These are phyloP conservation scores for Pyronema omphalodes DNA, from an alignment of 495 filamentous ascomycete species.

Conservation along the genomic window DNA sequence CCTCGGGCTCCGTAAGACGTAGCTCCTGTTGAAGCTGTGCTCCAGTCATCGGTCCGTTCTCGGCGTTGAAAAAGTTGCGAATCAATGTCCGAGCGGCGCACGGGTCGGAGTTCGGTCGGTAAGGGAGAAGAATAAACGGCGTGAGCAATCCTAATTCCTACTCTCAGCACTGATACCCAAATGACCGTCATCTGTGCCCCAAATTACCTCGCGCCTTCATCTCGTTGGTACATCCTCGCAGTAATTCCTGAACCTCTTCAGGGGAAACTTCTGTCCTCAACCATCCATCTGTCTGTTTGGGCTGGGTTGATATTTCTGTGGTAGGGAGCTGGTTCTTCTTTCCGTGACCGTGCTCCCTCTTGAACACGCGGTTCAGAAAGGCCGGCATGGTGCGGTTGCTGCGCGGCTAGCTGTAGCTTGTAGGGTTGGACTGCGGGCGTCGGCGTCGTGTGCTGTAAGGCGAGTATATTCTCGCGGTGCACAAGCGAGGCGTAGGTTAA, in stretches of 20 bases:
- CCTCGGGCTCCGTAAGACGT: constrained; percentile 86
- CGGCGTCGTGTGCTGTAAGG: neutral
- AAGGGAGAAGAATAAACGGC: constrained; percentile 89
- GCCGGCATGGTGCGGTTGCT: constrained; percentile 15
- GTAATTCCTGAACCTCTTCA: constrained; percentile 75
- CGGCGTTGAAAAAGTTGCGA: constrained; percentile 68
- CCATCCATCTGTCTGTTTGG: constrained; percentile 59
- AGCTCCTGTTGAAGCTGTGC: constrained; percentile 66
- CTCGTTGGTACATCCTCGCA: constrained; percentile 70
- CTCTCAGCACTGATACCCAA: neutral
- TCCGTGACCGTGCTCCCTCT: constrained; percentile 12
- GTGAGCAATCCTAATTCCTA: constrained; percentile 28
- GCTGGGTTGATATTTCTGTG: constrained; percentile 51
- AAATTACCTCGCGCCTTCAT: constrained; percentile 75
- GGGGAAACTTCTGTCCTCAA: constrained; percentile 66
- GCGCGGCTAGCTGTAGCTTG: neutral
- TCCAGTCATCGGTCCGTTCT: constrained; percentile 36
- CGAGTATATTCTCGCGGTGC: neutral
- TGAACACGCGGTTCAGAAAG: constrained; percentile 23
- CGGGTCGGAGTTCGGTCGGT: constrained; percentile 78
- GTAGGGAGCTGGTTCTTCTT: constrained; percentile 12
- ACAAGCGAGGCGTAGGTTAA: constrained; percentile 1
- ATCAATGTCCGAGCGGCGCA: constrained; percentile 82
- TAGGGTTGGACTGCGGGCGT: neutral
- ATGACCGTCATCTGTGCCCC: neutral